Evolutionary conservation across 2,329 filamentous ascomycete species (phyloP).

Genomic region (Aureobasidium subglaciale): DNA sequence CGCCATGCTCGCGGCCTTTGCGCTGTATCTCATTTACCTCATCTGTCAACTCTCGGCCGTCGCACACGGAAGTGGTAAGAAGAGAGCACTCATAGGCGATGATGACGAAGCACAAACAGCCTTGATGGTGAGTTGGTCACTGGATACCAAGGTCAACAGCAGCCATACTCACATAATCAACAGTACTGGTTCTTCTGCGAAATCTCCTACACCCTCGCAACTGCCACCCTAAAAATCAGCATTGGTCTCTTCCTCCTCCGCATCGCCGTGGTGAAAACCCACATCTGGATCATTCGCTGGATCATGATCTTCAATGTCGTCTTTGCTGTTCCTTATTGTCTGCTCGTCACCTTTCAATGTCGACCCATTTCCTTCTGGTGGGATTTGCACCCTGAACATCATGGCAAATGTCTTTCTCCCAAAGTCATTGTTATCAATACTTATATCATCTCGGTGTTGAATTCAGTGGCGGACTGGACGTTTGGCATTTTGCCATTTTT

Average conservation of each 20-base stretch:
- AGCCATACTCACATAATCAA: neutral
- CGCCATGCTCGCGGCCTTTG: slow-evolving; percentile 28
- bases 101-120: slow-evolving; percentile 11
- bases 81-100: slow-evolving; percentile 21
- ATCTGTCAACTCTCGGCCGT: slow-evolving; percentile 28
- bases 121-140: neutral
- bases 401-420: slow-evolving; percentile 36
- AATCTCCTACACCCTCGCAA: slow-evolving; percentile 46
- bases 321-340: slow-evolving; percentile 43
- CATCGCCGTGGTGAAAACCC: slow-evolving; percentile 40
- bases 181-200: slow-evolving; percentile 50
- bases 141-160: neutral
- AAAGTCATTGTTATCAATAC: slow-evolving; percentile 41
- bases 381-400: slow-evolving; percentile 33
- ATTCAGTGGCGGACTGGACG: slow-evolving; percentile 36
- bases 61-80: slow-evolving; percentile 28
- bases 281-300: slow-evolving; percentile 40
- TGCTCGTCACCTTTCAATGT: slow-evolving; percentile 48
- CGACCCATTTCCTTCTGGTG: slow-evolving; percentile 47
- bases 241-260: slow-evolving; percentile 50
- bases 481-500: slow-evolving; percentile 36
- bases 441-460: slow-evolving; percentile 28
- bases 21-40: slow-evolving; percentile 29
- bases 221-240: slow-evolving; percentile 43
- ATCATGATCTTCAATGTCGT: slow-evolving; percentile 41